Base-by-base conservation (phyloP, 306 rosid species). In the Cucurbita moschata region DNA sequence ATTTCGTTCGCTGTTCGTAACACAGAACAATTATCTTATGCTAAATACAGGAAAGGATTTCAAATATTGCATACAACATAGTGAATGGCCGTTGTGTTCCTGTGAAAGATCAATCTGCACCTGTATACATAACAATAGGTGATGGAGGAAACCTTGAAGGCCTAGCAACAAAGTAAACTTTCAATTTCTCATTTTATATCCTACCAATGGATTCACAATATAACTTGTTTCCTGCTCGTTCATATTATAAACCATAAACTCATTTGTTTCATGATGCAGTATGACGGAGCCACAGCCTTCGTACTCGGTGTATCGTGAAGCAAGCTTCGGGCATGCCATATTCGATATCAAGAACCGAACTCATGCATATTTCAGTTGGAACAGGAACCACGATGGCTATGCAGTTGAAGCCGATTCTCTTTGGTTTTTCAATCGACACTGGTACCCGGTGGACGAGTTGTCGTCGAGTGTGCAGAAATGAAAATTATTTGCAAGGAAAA, bases 101-200 rank as follows among this genome's bases (percentile, higher is more conserved):
- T 4, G 77, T 90, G 12, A 86, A 83, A 70, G 90, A 93, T 77
- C 86, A 78, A 51, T 83, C 86, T 38, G 98, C 98, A 55, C 98
- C 94, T 42, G 96, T 93, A 8, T 93, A 93, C 81, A 84, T 93
- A 72, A 93, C 89, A 68, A 85, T 90, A 42, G 98, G 98, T 12
- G 98, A 93, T 75, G 97, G 98, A 76, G 97, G 98, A 38, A 93
- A 93, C 77, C 50, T 81, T 65, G 97, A 93, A 87, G 98, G 94
- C 85, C 86, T 90, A 70, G 93, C 92, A 58, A 85, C 75, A 83
- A 89, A 85, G 97, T 93, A 86, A 52, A 81, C 89, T 59, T 30
- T 79, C 77, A 15, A 8, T 62, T 15, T 68, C 71, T 42, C n/a
- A 50, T 72, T 71, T 49, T 35, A 38, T 71, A 30, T 38, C 61